Percentiles rank a stretch among this genome's conserved stretches.
phyloP scores from a whole-genome alignment of 2,329 filamentous ascomycete genomes.

The Aspergillus sp. region DNA sequence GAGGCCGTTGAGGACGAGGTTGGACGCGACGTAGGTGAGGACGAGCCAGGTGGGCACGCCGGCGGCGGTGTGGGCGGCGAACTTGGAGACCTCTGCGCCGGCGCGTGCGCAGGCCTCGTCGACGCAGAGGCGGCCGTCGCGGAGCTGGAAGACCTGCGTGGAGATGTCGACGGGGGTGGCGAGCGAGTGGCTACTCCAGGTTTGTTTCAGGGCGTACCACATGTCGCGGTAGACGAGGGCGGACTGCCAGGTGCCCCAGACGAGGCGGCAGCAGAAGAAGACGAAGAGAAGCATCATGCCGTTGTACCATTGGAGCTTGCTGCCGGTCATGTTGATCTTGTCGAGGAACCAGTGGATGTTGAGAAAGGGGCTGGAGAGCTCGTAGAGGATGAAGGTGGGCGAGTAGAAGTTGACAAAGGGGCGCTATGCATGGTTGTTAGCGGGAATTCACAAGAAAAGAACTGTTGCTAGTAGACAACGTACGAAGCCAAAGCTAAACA shows the following conservation, averaged over 20 bases:
- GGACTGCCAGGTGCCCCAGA: conserved; percentile 63
- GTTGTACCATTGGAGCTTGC: conserved; percentile 61
- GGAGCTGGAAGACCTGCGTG: conserved; percentile 32
- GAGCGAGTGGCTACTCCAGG: conserved; percentile 31
- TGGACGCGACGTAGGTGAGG: conserved; percentile 57
- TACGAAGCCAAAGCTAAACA: conserved; percentile 64
- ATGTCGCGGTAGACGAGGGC: conserved; percentile 60
- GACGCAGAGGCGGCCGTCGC: conserved; percentile 38
- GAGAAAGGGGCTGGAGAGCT: conserved; percentile 64
- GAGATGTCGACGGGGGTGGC: conserved; percentile 31
- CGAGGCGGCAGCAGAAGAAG: conserved; percentile 62
- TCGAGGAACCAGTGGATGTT: conserved; percentile 72
- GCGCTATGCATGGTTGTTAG: conserved; percentile 42
- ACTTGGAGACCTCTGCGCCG: conserved; percentile 50
- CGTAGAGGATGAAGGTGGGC: conserved; percentile 66
- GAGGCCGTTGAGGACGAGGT: conserved; percentile 60
- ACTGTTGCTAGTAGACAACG: conserved; percentile 31
- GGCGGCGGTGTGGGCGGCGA: conserved; percentile 38
- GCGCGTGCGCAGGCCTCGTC: conserved; percentile 40
- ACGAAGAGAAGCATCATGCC: conserved; percentile 58
- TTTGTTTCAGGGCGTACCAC: conserved; percentile 51
- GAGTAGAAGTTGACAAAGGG: conserved; percentile 66
- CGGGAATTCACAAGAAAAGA: background rate
- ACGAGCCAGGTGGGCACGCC: conserved; percentile 59
- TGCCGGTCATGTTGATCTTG: conserved; percentile 65